Base-by-base conservation (phyloP, 163 green algal genomes). In the Chloromonas sp. region DNA sequence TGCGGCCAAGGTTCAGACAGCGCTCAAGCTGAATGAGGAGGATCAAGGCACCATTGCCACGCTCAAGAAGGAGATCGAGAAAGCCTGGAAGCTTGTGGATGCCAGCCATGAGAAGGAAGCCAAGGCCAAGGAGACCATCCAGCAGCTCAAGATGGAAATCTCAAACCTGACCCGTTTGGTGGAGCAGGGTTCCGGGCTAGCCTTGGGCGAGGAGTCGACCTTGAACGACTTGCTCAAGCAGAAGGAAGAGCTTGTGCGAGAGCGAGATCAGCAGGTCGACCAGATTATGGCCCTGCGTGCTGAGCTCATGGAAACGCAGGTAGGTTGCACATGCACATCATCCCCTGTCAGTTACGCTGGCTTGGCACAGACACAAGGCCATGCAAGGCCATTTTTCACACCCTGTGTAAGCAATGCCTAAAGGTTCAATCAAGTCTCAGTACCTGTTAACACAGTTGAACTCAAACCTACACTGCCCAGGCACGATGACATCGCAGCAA, bases 51-150 rank as follows among this genome's bases (percentile, higher is more conserved):
- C 94, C 57, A 98, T 98, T 84, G 83, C 86, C 0, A 91, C 92
- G 1, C 92, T 98, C 13, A 98, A 97, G 79, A 96, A 96, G 86
- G 96, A 98, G 87, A 94, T 98, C 60, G 95, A 98, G 85, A 98
- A 98, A 89, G 95, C 95, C 5, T 98, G 96, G 96, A 95, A 95
- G 87, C 93, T 97, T 91, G 94, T 98, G 78, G 95, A 98, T 86
- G 91, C 93, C 61, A 94, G 88, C 71, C 93, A 97, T 78, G 96
- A 98, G 71, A 98, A 98, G 89, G 95, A 98, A 89, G 92, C 93
- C 2, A 92, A 93, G 71, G 93, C 93, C 3, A 97, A 97, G 90
- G 94, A 97, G 81, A 93, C 91, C 60, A 96, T 97, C 82, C 87
- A 91, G 71, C 87, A 93, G 89, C 91, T 96, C n/a, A 95, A 96